phyloP scores from a whole-genome alignment of 129 eudicot species.

The Silybum marianum region DNA sequence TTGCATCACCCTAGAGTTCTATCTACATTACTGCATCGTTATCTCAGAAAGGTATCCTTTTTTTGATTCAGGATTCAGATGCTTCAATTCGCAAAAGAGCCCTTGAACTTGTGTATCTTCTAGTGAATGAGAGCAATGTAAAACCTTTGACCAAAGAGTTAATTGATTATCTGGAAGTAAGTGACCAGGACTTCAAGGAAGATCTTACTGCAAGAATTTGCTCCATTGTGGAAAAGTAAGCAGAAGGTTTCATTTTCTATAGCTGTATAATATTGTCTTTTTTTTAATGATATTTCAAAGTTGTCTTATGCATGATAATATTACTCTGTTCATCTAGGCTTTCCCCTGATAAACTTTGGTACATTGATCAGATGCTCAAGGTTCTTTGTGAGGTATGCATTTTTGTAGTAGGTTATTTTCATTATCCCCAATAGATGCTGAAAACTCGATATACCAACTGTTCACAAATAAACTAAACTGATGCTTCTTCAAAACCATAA shows the following conservation, averaged over 20 bases:
- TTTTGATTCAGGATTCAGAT: constrained; percentile 84
- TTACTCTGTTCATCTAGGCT: constrained; percentile 53
- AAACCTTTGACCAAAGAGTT: constrained; percentile 88
- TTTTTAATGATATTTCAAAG: background rate
- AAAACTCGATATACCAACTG: constrained; percentile 12
- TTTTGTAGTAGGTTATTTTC: background rate
- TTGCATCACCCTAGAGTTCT: constrained; percentile 12
- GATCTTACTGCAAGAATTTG: constrained; percentile 96
- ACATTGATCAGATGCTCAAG: constrained; percentile 96
- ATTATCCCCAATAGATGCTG: background rate
- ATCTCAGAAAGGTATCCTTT: constrained; percentile 20
- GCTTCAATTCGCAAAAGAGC: constrained; percentile 98
- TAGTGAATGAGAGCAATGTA: constrained; percentile 88
- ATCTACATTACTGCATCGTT: constrained; percentile 8
- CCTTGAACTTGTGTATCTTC: constrained; percentile 93
- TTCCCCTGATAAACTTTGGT: constrained; percentile 94
- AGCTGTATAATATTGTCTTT: background rate
- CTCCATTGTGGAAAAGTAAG: constrained; percentile 97
- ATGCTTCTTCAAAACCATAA: background rate
- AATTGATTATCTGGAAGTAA: constrained; percentile 83
- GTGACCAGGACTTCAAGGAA: constrained; percentile 93
- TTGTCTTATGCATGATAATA: constrained; percentile 4
- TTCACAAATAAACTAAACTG: background rate
- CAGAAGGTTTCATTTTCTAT: constrained; percentile 7
- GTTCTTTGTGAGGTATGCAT: constrained; percentile 89